Base-by-base conservation (phyloP, 164 flowering plant genomes). In the Macadamia integrifolia region DNA sequence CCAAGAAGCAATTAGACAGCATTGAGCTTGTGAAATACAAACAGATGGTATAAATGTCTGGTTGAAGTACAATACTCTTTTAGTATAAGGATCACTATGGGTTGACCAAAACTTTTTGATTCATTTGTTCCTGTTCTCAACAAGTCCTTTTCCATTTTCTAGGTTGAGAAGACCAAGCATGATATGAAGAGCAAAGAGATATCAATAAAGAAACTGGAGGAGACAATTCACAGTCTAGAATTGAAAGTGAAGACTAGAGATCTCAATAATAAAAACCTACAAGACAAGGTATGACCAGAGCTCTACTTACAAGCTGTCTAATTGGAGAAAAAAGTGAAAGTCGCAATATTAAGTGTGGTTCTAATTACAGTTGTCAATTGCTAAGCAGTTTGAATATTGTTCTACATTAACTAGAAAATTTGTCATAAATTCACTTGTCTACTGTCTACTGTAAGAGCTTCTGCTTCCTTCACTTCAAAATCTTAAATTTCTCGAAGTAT, bases 131-230 rank as follows among this genome's bases (percentile, higher is more conserved):
- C 29, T 48, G 43, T 63, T 29, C 6, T 1, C 40, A 9, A 44
- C 6, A 31, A 13, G 43, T 40, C 9, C 12, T 30, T 49, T 69
- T 17, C 58, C 18, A 18, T 46, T 65, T 53, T 65, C 32, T 72
- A 94, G 99, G 87, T 74, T 73, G 99, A 95, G 65, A 92, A 82
- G 76, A 74, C 77, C 29, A 95, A 88, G 71, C 96, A 84, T 80
- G 99, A 95, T 1, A 65, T 77, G 69, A 92, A 85, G 80, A 75
- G 72, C 75, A 95, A 89, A 71, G 99, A 95, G 67, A 67, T 73
- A 30, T 89, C 86, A 29, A 82, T 87, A 8, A 89, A 78, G 77
- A 95, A 79, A 76, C 78, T 95, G 93, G 98, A 95, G 76, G 97
- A 95, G 49, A 81, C 84, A 30, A 73, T 89, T 62, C 75, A 80